Conservation (phyloP, 192 early-diverging fungal species). For the Glomus cerebriforme region DNA sequence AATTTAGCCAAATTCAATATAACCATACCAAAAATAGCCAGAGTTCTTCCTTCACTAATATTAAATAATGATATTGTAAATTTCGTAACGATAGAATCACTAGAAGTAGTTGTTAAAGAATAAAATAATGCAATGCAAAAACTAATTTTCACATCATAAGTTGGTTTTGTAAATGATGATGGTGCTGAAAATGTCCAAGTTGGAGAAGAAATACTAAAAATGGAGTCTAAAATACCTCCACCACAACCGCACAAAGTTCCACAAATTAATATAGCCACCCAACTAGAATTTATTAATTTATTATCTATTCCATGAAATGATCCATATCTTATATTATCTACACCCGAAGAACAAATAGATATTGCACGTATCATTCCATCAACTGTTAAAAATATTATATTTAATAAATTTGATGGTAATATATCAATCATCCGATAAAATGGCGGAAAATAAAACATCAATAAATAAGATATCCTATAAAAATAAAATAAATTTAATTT, state of each 20-base stretch:
- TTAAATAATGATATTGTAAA: not conserved
- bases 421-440: not conserved
- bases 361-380: not conserved
- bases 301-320: not conserved
- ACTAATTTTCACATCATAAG: constrained; percentile 21
- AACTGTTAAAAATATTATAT: constrained; percentile 3
- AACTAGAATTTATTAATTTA: constrained; percentile 15
- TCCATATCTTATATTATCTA: not conserved
- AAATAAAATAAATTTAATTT: not conserved
- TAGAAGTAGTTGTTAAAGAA: not conserved
- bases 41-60: constrained; percentile 14
- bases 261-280: constrained; percentile 21
- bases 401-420: not conserved
- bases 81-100: not conserved
- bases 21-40: not conserved
- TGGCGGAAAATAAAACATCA: not conserved
- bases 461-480: not conserved
- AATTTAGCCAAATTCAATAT: not conserved
- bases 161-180: constrained; percentile 8
- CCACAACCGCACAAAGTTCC: constrained; percentile 25
- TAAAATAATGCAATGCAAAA: constrained; percentile 20
- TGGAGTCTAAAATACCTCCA: not conserved
- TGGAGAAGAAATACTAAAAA: constrained; percentile 2
- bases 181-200: constrained; percentile 10
- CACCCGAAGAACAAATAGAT: constrained; percentile 8